Evolutionary conservation across 2,329 filamentous ascomycete species (phyloP), one percentile per base, ranked within the genome.

Genomic region (Grosmannia huntii): DNA sequence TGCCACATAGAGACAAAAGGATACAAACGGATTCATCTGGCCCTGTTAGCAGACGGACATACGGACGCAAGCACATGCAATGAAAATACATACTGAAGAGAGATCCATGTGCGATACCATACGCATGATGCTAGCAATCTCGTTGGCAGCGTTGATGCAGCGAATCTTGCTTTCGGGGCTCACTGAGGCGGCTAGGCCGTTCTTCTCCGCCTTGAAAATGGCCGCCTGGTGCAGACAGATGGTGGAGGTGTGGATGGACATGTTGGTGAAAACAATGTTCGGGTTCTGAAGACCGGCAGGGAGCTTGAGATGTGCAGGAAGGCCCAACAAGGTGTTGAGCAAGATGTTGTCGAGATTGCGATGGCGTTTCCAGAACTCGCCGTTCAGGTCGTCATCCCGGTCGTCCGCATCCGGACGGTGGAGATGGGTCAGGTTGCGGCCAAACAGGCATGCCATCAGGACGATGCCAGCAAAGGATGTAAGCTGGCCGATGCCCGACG

Each of bases 161-260:
- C 94, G 82, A 16, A 94, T 83, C 70, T 96, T 96, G 70, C 91
- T 96, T 68, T 97, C 92, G 1, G 87, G 84, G 62, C 88, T 85
- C 53, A 96, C 85, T 21, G 86, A 85, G 1, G 80, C 75, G 0
- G 89, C 85, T 61, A 96, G 75, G 57, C 84, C 82, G 70, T 96
- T 87, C 72, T 90, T 94, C 66, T 97, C 92, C 0, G 91, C 90
- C 69, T 96, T 97, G 78, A 92, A 96, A 23, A 99, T 97, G 28
- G 94, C 94, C 2, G 92, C 94, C 73, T 99, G 94, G 67, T 99
- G 94, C n/a, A 99, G 76, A 69, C 92, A 97, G 57, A 99, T 97
- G 1, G 90, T 90, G 1, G 91, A 95, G 0, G 94, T 96, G 69
- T 97, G 91, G 36, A 99, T 90, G 68, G 89, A 90, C 90, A 99